Base-by-base conservation (phyloP, 345 rosid genomes). In the Salix koriyanagi region DNA sequence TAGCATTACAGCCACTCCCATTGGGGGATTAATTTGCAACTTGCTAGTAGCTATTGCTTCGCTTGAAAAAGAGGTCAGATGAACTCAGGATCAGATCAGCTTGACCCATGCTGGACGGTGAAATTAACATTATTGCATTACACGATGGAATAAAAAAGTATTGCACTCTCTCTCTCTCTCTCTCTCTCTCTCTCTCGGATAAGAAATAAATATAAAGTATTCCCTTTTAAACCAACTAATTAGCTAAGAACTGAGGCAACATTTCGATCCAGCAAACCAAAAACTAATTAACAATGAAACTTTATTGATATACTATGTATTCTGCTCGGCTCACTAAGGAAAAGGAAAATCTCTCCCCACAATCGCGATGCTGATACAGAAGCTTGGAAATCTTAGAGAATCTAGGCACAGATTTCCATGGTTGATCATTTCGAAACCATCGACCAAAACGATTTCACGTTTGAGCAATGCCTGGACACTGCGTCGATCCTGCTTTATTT, bases 61-160 rank as follows among this genome's bases (percentile, higher is more conserved):
- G 44, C 80, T 79, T 81, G 36, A 15, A 85, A 85, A 84, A 71
- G 71, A 80, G 79, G 81, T 71, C 32, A 69, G 36, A 21, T 36
- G 1, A 1, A 26, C 18, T 64, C 71, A n/a, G 83, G 26, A 28
- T 21, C 16, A 16, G 13, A 21, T 30, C 67, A 28, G 15, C 58
- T 10, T 46, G 0, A 67, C 65, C 66, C 65, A 48, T 48, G 15
- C 37, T 34, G 74, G 75, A 26, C 54, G 68, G 67, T 68, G 65
- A 37, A 69, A 34, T 37, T 66, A 34, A 26, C 12, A 78, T 73
- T 74, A 80, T 82, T 39, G 46, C 67, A n/a, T 23, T 50, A 50
- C 25, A 61, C 19, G 50, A 19, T 52, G 23, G 58, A 52, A 18
- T 52, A 52, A 8, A 28, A 65, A 71, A 52, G 42, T 42, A 71